Conservation (phyloP, 306 rosid species). For the Pueraria montana region DNA sequence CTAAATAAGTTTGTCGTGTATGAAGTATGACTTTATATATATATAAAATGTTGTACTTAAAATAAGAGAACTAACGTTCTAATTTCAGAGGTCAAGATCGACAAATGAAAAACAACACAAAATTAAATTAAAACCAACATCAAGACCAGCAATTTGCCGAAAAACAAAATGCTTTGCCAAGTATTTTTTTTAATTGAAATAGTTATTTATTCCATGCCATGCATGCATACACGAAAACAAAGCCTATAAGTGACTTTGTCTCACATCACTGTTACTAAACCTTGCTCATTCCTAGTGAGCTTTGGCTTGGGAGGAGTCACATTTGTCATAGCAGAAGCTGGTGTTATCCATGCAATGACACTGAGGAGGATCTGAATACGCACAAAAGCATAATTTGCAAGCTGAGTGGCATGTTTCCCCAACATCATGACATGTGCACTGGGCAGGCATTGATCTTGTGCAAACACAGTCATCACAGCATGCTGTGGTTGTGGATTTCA, state of each 20-base stretch:
- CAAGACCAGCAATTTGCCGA: not conserved
- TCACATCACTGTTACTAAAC: not conserved
- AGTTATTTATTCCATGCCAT: too few species aligned
- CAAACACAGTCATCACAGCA: not conserved
- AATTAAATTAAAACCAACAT: too few species aligned
- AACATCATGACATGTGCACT: conserved; percentile 16
- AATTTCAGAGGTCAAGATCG: too few species aligned
- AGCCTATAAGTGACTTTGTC: not conserved
- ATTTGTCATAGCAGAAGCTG: not conserved
- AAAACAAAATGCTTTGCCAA: not conserved
- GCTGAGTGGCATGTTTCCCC: conserved; percentile 12
- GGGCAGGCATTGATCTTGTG: conserved; percentile 21
- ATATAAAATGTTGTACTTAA: too few species aligned
- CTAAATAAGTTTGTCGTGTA: too few species aligned
- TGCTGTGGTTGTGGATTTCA: too few species aligned
- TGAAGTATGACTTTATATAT: too few species aligned
- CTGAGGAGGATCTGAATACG: not conserved
- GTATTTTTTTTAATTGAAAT: not conserved
- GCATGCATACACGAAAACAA: not conserved
- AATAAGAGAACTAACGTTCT: too few species aligned
- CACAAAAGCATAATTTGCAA: not conserved
- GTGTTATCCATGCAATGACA: conserved; percentile 16
- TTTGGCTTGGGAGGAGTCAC: not conserved
- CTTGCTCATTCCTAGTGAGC: not conserved
- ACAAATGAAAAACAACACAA: too few species aligned